These are phyloP conservation scores for Annona cherimola DNA, from an alignment of 164 flowering plant genomes.

Conservation along the genomic window DNA sequence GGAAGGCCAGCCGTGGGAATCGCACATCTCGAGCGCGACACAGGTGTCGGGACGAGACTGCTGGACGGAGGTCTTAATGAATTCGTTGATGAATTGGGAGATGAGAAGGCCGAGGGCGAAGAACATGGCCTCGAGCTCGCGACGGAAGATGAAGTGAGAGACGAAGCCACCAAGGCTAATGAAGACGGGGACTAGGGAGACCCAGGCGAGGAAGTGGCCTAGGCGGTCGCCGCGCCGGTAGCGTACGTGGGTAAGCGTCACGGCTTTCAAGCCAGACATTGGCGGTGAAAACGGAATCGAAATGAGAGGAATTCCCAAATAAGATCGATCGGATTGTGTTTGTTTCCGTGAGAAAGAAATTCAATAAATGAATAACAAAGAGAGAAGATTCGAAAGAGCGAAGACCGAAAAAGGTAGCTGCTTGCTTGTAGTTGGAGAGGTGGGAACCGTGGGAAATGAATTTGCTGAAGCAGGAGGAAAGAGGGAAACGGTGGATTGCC, in stretches of 20 bases:
- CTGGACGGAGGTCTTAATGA: constrained; percentile 57
- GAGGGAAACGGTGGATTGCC: too few relatives aligned
- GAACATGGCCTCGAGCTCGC: constrained; percentile 79
- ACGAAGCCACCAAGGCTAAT: constrained; percentile 76
- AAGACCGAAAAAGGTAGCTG: too few relatives aligned
- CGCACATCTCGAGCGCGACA: constrained; percentile 70
- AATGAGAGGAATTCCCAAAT: neutral
- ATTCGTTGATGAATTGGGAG: constrained; percentile 73
- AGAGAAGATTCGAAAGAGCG: too few relatives aligned
- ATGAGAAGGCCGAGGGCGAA: constrained; percentile 66
- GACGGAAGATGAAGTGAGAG: constrained; percentile 78
- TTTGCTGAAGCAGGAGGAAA: too few relatives aligned
- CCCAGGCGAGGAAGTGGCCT: constrained; percentile 86
- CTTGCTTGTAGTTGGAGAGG: too few relatives aligned
- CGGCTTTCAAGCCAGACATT: constrained; percentile 46
- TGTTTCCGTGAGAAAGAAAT: too few relatives aligned
- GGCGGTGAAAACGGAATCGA: neutral
- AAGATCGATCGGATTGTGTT: neutral
- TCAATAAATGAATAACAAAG: too few relatives aligned
- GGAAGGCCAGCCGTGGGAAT: constrained; percentile 98
- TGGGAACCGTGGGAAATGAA: too few relatives aligned
- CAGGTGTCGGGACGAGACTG: constrained; percentile 88
- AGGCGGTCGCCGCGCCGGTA: constrained; percentile 65
- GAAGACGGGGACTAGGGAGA: constrained; percentile 86
- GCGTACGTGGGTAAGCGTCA: constrained; percentile 80